Percentiles rank a stretch among this genome's conserved stretches.
Conservation (phyloP, 441 rosid species). For the Biscutella laevigata region DNA sequence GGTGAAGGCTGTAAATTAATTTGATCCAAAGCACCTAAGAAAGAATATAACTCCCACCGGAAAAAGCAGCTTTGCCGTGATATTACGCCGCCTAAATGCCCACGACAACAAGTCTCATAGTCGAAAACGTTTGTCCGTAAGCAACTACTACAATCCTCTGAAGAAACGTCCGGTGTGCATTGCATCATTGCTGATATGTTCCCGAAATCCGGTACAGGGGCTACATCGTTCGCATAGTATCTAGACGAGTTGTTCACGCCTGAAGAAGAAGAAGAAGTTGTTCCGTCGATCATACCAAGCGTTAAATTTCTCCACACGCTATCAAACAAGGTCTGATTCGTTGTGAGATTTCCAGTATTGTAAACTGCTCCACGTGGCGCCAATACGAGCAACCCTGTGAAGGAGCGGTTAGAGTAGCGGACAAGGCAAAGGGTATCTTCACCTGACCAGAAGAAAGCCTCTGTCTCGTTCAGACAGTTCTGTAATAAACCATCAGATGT, state of each 20-base stretch:
- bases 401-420: constrained; percentile 13
- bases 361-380: too few species aligned
- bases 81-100: constrained; percentile 9
- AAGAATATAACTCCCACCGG: constrained; percentile 25
- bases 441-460: constrained; percentile 30
- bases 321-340: too few species aligned
- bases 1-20: too few species aligned
- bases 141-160: constrained; percentile 14
- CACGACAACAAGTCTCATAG: neutral
- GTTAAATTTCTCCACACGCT: neutral
- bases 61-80: constrained; percentile 24
- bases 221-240: constrained; percentile 12
- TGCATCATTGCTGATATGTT: constrained; percentile 17
- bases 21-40: constrained; percentile 20
- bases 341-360: too few species aligned
- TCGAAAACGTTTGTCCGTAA: neutral
- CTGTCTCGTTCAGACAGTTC: constrained; percentile 27
- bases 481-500: constrained; percentile 1
- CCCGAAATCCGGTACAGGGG: neutral
- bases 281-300: neutral
- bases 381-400: constrained; percentile 2
- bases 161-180: constrained; percentile 19
- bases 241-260: constrained; percentile 1
- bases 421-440: constrained; percentile 23
- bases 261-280: constrained; percentile 14